Evolutionary conservation across 306 rosid species (phyloP), one percentile per base, ranked within the genome.

Genomic region (Cajanus cajan): DNA sequence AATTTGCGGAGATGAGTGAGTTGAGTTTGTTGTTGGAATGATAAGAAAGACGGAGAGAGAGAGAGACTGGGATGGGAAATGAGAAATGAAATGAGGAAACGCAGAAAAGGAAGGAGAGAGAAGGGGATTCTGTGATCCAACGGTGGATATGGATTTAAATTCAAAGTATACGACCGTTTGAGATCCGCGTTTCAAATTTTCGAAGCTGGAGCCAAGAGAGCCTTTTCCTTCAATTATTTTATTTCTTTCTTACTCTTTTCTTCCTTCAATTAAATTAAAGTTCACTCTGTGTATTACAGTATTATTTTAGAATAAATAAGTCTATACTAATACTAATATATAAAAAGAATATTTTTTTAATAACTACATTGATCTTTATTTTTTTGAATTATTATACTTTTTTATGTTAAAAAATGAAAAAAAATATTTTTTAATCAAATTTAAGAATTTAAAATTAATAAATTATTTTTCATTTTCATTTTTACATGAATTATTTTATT

Each of bases 151-250:
- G 69, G 41, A 9, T 76, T 63, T 40, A 25, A 61, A 34, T 71
- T 81, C 61, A 68, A 86, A 85, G 63, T 76, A 45, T 63, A 62
- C 61, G 88, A 85, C 90, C 91, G 88, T 87, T 90, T 85, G 61
- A 73, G 71, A 73, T 69, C 58, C 48, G 67, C 54, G 82, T 83
- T 80, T 86, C 83, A 81, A 86, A 86, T 65, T 86, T 76, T 79
- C 62, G 68, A 57, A 55, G 45, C 34, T 72, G 78, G 85, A 76
- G 89, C 87, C 89, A 85, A 81, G 25, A 10, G 62, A 31, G 2
- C 48, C 44, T 6, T 3, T 39, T 8, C 50, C 16, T 65, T 65
- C 22, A 0, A 64, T 18, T 65, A 10, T 18, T 65, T 33, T 62
- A 62, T 62, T 15, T 62, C 41, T 61, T 61, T 25, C 34, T 24